phyloP scores from a whole-genome alignment of 75 land plant genomes.

The Selaginella moellendorffii region DNA sequence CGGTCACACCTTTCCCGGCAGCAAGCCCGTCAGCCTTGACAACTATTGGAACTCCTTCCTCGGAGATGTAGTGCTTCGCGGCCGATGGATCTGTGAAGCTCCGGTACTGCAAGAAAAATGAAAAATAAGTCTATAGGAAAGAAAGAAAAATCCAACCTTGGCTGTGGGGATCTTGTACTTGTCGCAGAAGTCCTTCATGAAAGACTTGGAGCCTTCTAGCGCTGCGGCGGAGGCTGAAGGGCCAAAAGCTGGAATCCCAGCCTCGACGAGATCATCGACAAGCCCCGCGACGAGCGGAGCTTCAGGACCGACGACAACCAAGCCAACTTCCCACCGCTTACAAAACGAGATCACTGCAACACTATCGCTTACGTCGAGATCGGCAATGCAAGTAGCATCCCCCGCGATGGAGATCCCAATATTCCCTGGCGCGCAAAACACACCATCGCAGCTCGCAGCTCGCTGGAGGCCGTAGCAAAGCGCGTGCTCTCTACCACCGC shows the following conservation, averaged over 20 bases:
- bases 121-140: neutral
- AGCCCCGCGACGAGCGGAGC: slow-evolving; percentile 88
- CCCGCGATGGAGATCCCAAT: slow-evolving; percentile 76
- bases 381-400: slow-evolving; percentile 63
- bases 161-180: slow-evolving; percentile 93
- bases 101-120: slow-evolving; percentile 45
- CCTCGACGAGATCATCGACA: slow-evolving; percentile 57
- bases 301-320: slow-evolving; percentile 93
- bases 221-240: slow-evolving; percentile 93
- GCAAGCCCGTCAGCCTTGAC: slow-evolving; percentile 96
- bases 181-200: slow-evolving; percentile 85
- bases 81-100: slow-evolving; percentile 51
- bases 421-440: slow-evolving; percentile 96
- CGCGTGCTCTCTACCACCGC: slow-evolving; percentile 94
- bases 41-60: slow-evolving; percentile 89
- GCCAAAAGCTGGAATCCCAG: slow-evolving; percentile 77
- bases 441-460: slow-evolving; percentile 66
- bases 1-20: slow-evolving; percentile 96
- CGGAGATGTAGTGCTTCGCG: slow-evolving; percentile 68
- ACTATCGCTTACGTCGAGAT: slow-evolving; percentile 46
- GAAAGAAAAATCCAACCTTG: too few relatives aligned
- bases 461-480: slow-evolving; percentile 73
- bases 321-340: slow-evolving; percentile 43
- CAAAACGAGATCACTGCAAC: slow-evolving; percentile 62
- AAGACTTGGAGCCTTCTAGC: slow-evolving; percentile 85